Base-by-base conservation (phyloP, 257 asterid species). In the Eustoma russellianum region DNA sequence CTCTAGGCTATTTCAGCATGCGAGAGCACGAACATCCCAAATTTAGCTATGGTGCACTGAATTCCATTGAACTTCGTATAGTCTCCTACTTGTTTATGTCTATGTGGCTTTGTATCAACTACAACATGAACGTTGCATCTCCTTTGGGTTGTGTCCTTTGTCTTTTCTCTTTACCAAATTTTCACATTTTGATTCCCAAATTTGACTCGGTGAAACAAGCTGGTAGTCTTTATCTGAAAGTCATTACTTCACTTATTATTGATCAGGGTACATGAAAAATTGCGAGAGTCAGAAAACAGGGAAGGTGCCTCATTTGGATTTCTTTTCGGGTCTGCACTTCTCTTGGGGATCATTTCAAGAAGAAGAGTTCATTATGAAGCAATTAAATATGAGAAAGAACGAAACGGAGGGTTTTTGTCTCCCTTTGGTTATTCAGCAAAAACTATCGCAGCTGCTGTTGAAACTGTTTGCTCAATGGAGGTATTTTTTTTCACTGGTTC, bases 231-330 rank as follows among this genome's bases (percentile, higher is more conserved):
- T 24, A 24, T 24, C 30, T 4, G 30, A 24, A 24, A 24, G 30
- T 34, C 18, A 40, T 38, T 38, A 41, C 17, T 65, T 35, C 12
- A 10, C 19, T 41, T 55, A 56, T 66, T 35, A 47, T 52, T 24
- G 40, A 60, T 70, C 71, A 89, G 97, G 81, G 79, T 89, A 67
- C 97, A 89, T 70, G 85, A 65, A 50, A 89, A 81, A 75, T 70
- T 71, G 56, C 82, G 82, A 10, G 62, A 75, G 59, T 57, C 85
- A 48, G 95, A 85, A 76, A 75, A 70, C 50, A 84, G 97, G 35
- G 95, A 79, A 78, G 97, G 97, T 43, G 86, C 97, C 57, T 85
- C 97, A 40, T 88, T 88, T 72, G 81, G 75, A 44, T 73, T 83
- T 56, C 95, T 88, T 64, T 88, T 88, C 66, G 85, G 93, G 51